Evolutionary conservation across 2,329 filamentous ascomycete species (phyloP).

Genomic region (Colletotrichum ledebouriae): DNA sequence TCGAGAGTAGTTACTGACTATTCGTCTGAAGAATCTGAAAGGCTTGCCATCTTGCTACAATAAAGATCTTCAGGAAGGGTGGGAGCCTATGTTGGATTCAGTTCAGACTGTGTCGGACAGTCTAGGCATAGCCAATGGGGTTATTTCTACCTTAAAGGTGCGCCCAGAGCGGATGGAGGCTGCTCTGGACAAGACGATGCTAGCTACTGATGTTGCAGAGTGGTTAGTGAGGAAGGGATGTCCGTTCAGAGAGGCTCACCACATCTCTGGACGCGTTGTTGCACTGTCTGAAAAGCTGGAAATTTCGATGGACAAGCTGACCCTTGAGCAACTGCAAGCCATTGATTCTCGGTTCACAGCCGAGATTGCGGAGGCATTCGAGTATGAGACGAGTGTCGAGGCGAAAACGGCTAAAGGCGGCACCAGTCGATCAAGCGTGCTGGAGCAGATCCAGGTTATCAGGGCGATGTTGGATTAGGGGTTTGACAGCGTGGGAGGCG

Average conservation of each 20-base stretch:
- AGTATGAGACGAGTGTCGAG: slow-evolving; percentile 81
- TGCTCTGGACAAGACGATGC: slow-evolving; percentile 79
- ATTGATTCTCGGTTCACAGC: slow-evolving; percentile 77
- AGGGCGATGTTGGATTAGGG: slow-evolving; percentile 51
- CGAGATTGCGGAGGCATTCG: slow-evolving; percentile 74
- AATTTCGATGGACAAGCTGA: slow-evolving; percentile 77
- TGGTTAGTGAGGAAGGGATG: slow-evolving; percentile 74
- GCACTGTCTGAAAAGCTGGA: slow-evolving; percentile 74
- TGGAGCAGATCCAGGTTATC: slow-evolving; percentile 69
- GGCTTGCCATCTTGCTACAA: slow-evolving; percentile 82
- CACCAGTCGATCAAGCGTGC: slow-evolving; percentile 75
- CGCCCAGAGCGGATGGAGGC: slow-evolving; percentile 79
- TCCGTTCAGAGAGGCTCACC: slow-evolving; percentile 83
- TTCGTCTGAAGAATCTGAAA: slow-evolving; percentile 58
- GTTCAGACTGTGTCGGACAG: slow-evolving; percentile 81
- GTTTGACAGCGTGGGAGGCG: slow-evolving; percentile 14
- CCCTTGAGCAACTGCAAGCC: slow-evolving; percentile 74
- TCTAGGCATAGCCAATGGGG: slow-evolving; percentile 80
- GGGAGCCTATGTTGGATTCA: slow-evolving; percentile 81
- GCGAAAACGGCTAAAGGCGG: slow-evolving; percentile 76
- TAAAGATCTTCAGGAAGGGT: slow-evolving; percentile 83
- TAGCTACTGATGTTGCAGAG: slow-evolving; percentile 76
- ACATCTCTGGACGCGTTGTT: slow-evolving; percentile 81
- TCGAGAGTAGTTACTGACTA: slow-evolving; percentile 49
- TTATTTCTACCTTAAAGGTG: slow-evolving; percentile 75